Evolutionary conservation across 805 yeast species (phyloP).

Genomic region (Pichia ethanolica): DNA sequence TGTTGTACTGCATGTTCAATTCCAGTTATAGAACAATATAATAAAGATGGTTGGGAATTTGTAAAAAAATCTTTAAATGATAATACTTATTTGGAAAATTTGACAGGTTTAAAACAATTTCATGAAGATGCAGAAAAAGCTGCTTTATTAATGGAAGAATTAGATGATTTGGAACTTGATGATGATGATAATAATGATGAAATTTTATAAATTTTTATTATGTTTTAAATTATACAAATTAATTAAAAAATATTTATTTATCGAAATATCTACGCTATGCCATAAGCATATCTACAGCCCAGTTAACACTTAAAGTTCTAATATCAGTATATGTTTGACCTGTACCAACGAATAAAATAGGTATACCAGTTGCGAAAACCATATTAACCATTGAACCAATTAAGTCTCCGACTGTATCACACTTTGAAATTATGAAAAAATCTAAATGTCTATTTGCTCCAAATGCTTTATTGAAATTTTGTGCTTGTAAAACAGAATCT

Average conservation of each 20-base stretch:
- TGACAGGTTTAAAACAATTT: slow-evolving; percentile 72
- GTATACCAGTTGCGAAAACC: slow-evolving; percentile 95
- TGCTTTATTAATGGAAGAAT: slow-evolving; percentile 30
- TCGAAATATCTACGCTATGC: slow-evolving; percentile 26
- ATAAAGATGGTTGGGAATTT: slow-evolving; percentile 68
- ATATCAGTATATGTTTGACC: slow-evolving; percentile 96
- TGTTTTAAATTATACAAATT: too few relatives aligned
- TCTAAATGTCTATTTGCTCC: slow-evolving; percentile 77
- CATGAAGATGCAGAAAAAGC: slow-evolving; percentile 64
- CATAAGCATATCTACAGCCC: slow-evolving; percentile 86
- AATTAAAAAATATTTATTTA: too few relatives aligned
- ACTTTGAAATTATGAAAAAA: slow-evolving; percentile 87
- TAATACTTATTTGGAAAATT: slow-evolving; percentile 57
- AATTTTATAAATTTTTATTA: too few relatives aligned
- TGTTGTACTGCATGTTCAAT: slow-evolving; percentile 85
- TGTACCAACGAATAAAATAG: slow-evolving; percentile 90
- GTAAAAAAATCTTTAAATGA: slow-evolving; percentile 64
- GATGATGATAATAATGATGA: neutral
- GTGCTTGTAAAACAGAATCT: slow-evolving; percentile 92
- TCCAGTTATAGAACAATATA: slow-evolving; percentile 45
- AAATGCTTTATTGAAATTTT: slow-evolving; percentile 86
- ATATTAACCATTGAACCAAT: slow-evolving; percentile 95
- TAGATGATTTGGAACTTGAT: slow-evolving; percentile 21
- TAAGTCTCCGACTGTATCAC: slow-evolving; percentile 96
- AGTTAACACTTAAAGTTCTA: slow-evolving; percentile 79